These are phyloP conservation scores for Lathyrus tuberosus DNA, from an alignment of 306 rosid species.

Conservation along the genomic window DNA sequence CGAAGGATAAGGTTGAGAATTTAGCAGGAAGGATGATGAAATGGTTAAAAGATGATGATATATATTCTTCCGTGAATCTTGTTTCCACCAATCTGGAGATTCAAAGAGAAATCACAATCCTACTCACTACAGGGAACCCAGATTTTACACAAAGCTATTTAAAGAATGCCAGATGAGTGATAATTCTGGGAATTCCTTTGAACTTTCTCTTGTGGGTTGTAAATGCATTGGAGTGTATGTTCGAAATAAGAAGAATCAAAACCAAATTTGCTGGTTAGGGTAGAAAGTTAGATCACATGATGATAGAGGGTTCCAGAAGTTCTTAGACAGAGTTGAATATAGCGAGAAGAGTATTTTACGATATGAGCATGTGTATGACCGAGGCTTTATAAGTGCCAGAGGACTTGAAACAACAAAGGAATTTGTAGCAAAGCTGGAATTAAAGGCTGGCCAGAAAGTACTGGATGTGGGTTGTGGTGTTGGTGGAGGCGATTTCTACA, in stretches of 20 bases:
- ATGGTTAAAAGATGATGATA: too few relatives aligned
- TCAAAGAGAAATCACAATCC: too few relatives aligned
- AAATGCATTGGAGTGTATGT: constrained; percentile 98
- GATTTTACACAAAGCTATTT: too few relatives aligned
- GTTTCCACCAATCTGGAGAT: too few relatives aligned
- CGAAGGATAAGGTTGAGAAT: too few relatives aligned
- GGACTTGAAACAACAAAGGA: constrained; percentile 86
- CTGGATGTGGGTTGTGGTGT: constrained; percentile 98
- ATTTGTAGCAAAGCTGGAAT: constrained; percentile 75
- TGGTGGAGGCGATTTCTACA: too few relatives aligned
- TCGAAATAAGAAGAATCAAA: constrained; percentile 87
- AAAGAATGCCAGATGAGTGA: too few relatives aligned
- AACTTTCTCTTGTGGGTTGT: too few relatives aligned
- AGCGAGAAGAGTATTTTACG: constrained; percentile 54
- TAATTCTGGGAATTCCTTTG: too few relatives aligned
- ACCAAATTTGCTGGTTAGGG: constrained; percentile 96
- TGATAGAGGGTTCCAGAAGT: constrained; percentile 65
- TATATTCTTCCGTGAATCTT: too few relatives aligned
- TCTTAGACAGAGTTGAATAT: constrained; percentile 64
- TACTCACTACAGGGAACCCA: too few relatives aligned
- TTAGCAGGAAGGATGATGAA: too few relatives aligned
- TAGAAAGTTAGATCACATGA: constrained; percentile 56
- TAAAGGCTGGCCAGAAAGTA: constrained; percentile 79
- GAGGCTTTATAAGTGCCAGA: constrained; percentile 73
- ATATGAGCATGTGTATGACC: constrained; percentile 64